phyloP scores from a whole-genome alignment of 2,329 filamentous ascomycete genomes.

The Diaporthe destruens region DNA sequence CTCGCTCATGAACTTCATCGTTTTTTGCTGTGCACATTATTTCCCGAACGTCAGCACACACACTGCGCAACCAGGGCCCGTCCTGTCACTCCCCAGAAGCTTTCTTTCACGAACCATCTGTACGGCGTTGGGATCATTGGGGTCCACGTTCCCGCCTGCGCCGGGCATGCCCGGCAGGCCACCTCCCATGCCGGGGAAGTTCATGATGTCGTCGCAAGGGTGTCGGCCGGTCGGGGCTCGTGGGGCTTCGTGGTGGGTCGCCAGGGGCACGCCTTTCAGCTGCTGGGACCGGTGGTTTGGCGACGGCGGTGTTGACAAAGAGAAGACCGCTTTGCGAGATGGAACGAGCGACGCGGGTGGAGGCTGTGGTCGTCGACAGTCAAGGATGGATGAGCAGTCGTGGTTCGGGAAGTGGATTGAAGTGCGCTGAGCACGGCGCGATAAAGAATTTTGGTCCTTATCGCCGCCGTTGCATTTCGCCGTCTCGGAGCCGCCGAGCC shows the following conservation, averaged over 20 bases:
- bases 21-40: constrained; percentile 17
- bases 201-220: constrained; percentile 50
- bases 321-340: not conserved
- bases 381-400: not conserved
- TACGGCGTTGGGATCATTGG: constrained; percentile 63
- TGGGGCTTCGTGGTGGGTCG: not conserved
- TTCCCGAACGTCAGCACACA: constrained; percentile 23
- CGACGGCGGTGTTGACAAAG: not conserved
- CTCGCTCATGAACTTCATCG: constrained; percentile 56
- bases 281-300: not conserved
- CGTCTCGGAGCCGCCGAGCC: constrained; percentile 31
- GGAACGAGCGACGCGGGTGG: constrained; percentile 3
- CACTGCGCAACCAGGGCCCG: not conserved
- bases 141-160: constrained; percentile 48
- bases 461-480: constrained; percentile 18
- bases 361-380: constrained; percentile 27
- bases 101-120: constrained; percentile 52
- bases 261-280: not conserved
- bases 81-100: not conserved
- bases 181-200: constrained; percentile 51
- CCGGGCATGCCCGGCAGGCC: constrained; percentile 43
- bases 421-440: constrained; percentile 20
- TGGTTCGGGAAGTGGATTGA: constrained; percentile 3
- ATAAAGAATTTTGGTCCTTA: constrained; percentile 38
- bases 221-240: not conserved